A percentile compares a stretch with the other conserved stretches of the same genome.
Conservation (phyloP, 805 yeast genomes). For the Yamadazyma endophytica region DNA sequence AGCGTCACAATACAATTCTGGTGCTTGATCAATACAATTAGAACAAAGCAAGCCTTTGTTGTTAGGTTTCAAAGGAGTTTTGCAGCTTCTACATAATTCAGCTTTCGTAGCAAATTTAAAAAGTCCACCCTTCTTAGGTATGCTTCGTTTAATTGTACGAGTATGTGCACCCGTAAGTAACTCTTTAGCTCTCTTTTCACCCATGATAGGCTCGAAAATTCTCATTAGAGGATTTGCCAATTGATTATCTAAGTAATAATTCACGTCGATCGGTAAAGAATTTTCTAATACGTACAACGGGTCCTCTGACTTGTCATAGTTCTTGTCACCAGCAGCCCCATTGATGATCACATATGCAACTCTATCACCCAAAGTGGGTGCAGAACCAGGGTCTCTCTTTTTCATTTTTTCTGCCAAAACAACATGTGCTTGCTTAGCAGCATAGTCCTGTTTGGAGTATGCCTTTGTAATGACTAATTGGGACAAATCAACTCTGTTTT, state of each 20-base stretch:
- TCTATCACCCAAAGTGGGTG: conserved; percentile 95
- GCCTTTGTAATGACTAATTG: conserved; percentile 93
- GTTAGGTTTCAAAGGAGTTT: conserved; percentile 60
- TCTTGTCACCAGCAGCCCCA: conserved; percentile 70
- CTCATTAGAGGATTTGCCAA: conserved; percentile 87
- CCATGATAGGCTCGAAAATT: conserved; percentile 92
- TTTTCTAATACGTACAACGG: conserved; percentile 91
- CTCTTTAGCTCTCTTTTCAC: conserved; percentile 76
- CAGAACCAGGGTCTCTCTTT: conserved; percentile 95
- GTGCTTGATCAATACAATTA: conserved; percentile 76
- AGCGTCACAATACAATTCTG: conserved; percentile 77
- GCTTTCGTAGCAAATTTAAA: conserved; percentile 91
- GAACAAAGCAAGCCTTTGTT: conserved; percentile 75
- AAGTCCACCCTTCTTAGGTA: conserved; percentile 79
- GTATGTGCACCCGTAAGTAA: conserved; percentile 83
- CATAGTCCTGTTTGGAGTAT: conserved; percentile 81
- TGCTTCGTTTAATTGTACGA: conserved; percentile 64
- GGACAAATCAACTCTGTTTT: conserved; percentile 88
- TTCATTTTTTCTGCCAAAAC: conserved; percentile 94
- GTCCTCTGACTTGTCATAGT: conserved; percentile 95
- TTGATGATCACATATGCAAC: conserved; percentile 91
- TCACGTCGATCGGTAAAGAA: conserved; percentile 89
- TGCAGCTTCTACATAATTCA: conserved; percentile 85
- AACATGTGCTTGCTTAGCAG: conserved; percentile 96
- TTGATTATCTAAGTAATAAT: conserved; percentile 90